Evolutionary conservation across 2,329 filamentous ascomycete species (phyloP).

Genomic region (Zelopaecilomyces penicillatus): DNA sequence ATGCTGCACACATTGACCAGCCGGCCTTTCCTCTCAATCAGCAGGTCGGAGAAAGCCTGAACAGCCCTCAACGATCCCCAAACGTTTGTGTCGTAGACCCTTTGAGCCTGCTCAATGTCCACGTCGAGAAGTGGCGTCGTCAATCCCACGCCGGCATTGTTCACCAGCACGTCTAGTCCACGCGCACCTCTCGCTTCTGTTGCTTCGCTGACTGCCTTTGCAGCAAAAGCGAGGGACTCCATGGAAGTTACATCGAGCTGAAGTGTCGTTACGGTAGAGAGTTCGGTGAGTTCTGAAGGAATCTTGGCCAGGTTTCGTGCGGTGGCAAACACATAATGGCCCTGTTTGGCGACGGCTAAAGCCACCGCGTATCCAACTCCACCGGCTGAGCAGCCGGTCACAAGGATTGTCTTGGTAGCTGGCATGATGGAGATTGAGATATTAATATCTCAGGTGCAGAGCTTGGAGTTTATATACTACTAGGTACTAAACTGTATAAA

Average conservation of each 20-base stretch:
- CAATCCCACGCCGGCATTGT: constrained; percentile 22
- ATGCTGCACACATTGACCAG: constrained; percentile 23
- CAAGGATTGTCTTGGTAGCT: constrained; percentile 11
- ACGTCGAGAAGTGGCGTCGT: constrained; percentile 19
- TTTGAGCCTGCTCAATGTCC: constrained; percentile 14
- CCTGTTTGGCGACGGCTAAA: constrained; percentile 9
- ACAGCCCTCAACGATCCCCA: constrained; percentile 21
- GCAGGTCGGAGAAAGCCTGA: constrained; percentile 18
- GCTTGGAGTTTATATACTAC: too few relatives aligned
- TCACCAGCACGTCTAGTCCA: constrained; percentile 22
- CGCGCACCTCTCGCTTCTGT: constrained; percentile 1
- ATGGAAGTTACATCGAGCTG: constrained; percentile 21
- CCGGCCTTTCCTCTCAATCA: constrained; percentile 18
- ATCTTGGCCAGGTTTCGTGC: constrained; percentile 20
- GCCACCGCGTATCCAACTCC: constrained; percentile 18
- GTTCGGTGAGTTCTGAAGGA: constrained; percentile 11
- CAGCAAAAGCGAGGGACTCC: constrained; percentile 16
- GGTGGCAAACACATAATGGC: constrained; percentile 24
- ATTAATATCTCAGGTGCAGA: too few relatives aligned
- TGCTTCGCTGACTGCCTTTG: constrained; percentile 5
- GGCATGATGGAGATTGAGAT: too few relatives aligned
- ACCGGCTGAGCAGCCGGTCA: constrained; percentile 18
- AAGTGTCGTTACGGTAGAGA: constrained; percentile 17
- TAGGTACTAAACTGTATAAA: too few relatives aligned
- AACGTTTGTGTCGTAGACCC: constrained; percentile 22